Evolutionary conservation across 306 rosid species (phyloP), one percentile per base, ranked within the genome.

Genomic region (Boehmeria nivea): DNA sequence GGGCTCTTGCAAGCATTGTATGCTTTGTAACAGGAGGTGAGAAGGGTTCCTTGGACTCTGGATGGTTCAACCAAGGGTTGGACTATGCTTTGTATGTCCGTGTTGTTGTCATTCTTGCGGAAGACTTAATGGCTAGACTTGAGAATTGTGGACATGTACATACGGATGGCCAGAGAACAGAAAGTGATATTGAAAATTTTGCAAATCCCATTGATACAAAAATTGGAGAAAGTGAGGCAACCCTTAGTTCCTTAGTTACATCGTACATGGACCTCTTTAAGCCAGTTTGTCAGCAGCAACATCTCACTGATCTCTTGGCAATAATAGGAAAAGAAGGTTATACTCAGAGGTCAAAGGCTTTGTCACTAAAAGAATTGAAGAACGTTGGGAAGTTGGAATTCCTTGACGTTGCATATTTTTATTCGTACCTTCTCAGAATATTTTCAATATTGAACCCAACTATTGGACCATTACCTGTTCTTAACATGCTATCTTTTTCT

Each of bases 201-300:
- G 67, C 19, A n/a, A 71, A 74, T 56, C 61, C 67, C 14, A 42
- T 57, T 58, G 75, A 63, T 64, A 51, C 65, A 21, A 66, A 22
- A 73, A 63, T 66, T 36, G 42, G 42, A 2, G 81, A 68, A 54
- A 78, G 54, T 53, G 86, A 78, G 50, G 66, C 61, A 52, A 43
- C 65, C 49, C 16, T 61, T 54, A 86, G 72, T 38, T 78, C 87
- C 45, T 64, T 75, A 38, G 68, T 63, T 63, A 68, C 70, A 56
- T 70, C 81, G 18, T 87, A 72, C 76, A 53, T 75, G 49, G 93
- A 87, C 70, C 81, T 80, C 67, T 71, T 84, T 50, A 72, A 79
- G 79, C 95, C 89, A 74, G 82, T 91, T 70, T 80, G 85, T 68
- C 94, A 84, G 63, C 98, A 82, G 74, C 85, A 84, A 83, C 96